Conservation (phyloP, 2,329 filamentous ascomycete species). For the Fusarium oligoseptatum region DNA sequence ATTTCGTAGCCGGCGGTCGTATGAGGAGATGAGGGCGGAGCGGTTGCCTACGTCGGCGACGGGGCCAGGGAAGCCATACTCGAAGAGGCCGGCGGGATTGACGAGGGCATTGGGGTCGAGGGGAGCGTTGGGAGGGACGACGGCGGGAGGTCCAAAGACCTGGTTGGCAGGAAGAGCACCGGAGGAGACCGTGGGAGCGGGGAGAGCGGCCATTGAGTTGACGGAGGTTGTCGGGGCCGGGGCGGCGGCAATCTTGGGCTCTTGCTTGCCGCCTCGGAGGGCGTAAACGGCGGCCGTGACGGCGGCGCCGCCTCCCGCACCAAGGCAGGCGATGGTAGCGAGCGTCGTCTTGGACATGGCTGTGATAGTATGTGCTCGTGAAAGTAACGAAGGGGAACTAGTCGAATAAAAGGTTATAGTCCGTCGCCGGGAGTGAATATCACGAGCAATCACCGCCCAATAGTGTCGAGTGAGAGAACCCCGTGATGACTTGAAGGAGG, state of each 20-base stretch:
- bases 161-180: conserved; percentile 70
- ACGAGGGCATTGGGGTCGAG: conserved; percentile 64
- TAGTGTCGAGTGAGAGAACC: conserved; percentile 29
- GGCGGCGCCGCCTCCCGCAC: conserved; percentile 82
- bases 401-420: neutral
- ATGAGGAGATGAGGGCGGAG: conserved; percentile 84
- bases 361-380: conserved; percentile 26
- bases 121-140: conserved; percentile 48
- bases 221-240: conserved; percentile 47
- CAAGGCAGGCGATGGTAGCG: conserved; percentile 80
- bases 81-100: conserved; percentile 81
- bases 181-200: conserved; percentile 46
- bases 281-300: conserved; percentile 78
- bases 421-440: neutral
- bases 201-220: conserved; percentile 47
- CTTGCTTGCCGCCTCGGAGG: conserved; percentile 64
- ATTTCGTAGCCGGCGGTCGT: conserved; percentile 91
- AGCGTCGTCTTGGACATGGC: conserved; percentile 84
- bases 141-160: conserved; percentile 55
- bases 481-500: conserved; percentile 29
- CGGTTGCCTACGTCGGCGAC: conserved; percentile 84
- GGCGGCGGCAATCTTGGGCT: conserved; percentile 50
- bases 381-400: conserved; percentile 2
- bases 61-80: conserved; percentile 94
- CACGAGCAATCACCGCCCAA: conserved; percentile 29